Evolutionary conservation across 73 alveolate species (phyloP), one percentile per base, ranked within the genome.

Genomic region (Tetrahymena borealis): DNA sequence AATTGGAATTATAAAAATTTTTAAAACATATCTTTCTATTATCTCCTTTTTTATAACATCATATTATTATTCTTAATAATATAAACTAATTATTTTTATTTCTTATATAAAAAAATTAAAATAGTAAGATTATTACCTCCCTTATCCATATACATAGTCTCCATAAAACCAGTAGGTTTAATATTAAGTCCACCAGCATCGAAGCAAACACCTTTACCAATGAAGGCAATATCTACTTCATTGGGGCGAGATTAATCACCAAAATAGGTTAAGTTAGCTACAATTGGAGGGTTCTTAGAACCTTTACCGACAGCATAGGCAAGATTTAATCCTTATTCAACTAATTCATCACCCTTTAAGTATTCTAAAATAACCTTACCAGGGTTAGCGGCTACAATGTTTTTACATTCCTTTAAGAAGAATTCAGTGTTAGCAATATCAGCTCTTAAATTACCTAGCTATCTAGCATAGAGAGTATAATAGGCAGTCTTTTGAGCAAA

Each of bases 171-270:
- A 92, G 96, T 94, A 0, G 98, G 60, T 90, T 98, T 98, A 18
- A 98, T 94, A 90, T 98, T 97, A 78, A 97, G 96, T 15, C 99
- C 99, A 12, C 99, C 99, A 12, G 99, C 94, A 41, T 97, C 99
- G 91, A 95, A 97, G 4, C 99, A 97, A 13, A 97, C 93, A 0
- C 99, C 99, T 79, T 98, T 98, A 78, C 99, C 99, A 16, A 98
- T 99, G 33, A 98, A 78, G 39, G 99, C 99, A 90, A 94, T 90
- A 78, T 94, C 94, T 40, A 96, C 94, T 28, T 94, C 60, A 3
- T 78, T 85, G 33, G 91, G 94, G 33, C 96, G 85, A 60, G 85
- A 60, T 18, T 11, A 95, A 78, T 96, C 94, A 31, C 99, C 98
- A 37, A 78, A 39, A 92, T 97, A 97, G 31, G 96, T 90, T 11